phyloP scores from a whole-genome alignment of 2,329 filamentous ascomycete species.

The Ophiosphaerella korrae region DNA sequence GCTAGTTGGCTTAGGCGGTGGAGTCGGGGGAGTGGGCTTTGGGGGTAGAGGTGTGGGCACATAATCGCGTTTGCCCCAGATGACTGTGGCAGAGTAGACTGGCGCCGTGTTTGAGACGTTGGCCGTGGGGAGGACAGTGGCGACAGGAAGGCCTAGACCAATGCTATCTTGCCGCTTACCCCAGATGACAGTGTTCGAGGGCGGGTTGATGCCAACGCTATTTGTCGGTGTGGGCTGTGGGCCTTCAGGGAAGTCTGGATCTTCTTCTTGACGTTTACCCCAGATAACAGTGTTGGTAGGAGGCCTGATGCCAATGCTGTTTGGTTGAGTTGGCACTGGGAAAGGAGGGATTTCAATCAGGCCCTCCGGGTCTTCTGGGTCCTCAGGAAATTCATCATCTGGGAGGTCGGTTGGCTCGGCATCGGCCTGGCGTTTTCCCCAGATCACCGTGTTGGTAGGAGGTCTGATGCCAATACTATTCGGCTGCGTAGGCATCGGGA shows the following conservation, averaged over 20 bases:
- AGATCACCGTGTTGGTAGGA: conserved; percentile 17
- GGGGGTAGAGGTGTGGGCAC: not conserved
- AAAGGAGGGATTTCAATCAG: conserved; percentile 1
- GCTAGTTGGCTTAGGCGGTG: not conserved
- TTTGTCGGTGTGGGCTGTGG: conserved; percentile 3
- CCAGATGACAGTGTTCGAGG: conserved; percentile 14
- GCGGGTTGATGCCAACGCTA: conserved; percentile 4
- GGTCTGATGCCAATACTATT: conserved; percentile 14
- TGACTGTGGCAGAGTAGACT: conserved; percentile 7
- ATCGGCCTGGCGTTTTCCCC: conserved; percentile 17
- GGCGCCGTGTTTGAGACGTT: not conserved
- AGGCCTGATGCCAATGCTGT: conserved; percentile 13
- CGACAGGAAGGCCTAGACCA: too few species aligned
- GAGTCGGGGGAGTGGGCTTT: conserved; percentile 10
- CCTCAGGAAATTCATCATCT: conserved; percentile 10
- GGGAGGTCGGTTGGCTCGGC: conserved; percentile 1
- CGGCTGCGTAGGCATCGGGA: conserved; percentile 6
- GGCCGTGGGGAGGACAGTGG: not conserved
- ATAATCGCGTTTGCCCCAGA: conserved; percentile 17
- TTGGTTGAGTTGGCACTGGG: conserved; percentile 9
- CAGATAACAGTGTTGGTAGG: conserved; percentile 19
- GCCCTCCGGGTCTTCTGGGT: conserved; percentile 3
- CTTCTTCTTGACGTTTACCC: conserved; percentile 7
- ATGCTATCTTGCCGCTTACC: conserved; percentile 3
- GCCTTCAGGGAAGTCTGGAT: conserved; percentile 1